Evolutionary conservation across 768 basidiomycete species (phyloP), one percentile per base, ranked within the genome.

Genomic region (Boletus vermiculosoides): DNA sequence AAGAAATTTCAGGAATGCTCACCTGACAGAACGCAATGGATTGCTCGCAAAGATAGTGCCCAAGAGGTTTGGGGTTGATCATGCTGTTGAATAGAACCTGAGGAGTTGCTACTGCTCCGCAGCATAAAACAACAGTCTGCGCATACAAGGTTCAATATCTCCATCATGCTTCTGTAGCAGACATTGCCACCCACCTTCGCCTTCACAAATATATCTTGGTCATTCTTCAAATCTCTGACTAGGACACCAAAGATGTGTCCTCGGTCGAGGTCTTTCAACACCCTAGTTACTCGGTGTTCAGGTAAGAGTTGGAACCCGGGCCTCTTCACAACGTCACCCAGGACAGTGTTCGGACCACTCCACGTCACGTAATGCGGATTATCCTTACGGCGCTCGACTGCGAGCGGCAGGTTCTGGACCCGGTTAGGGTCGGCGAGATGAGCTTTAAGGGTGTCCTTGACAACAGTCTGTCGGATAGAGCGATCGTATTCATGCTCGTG

Each of bases 11-110:
- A 5, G 9, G 20, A 44, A 33, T 16, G 15, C 40, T 15, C 23
- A 34, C 51, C 41, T 52, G 51, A 18, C 51, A 52, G 41, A 52
- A 52, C 5, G 51, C 41, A 44, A 52, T 16, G 1, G 51, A 42
- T 3, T 44, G 41, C 22, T 52, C 51, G 11, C 16, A 33, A 23
- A 52, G 31, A 25, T 52, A 44, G 18, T 34, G 51, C 6, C 51
- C 51, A 34, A 52, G 41, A 5, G 31, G 16, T 1, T 1, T 5
- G 5, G 30, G 40, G 6, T 6, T 52, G 12, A 52, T 44, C 2
- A 22, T 22, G 31, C 51, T 52, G 31, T 33, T 44, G 31, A 33
- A 52, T 10, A 52, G 31, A 34, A 52, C 12, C 51, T 52, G 51
- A 4, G 41, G 51, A 31, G 40, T 44, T n/a, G 22, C 28, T 23